Conservation (phyloP, 139 green algal genomes). For the Dunaliella primolecta region DNA sequence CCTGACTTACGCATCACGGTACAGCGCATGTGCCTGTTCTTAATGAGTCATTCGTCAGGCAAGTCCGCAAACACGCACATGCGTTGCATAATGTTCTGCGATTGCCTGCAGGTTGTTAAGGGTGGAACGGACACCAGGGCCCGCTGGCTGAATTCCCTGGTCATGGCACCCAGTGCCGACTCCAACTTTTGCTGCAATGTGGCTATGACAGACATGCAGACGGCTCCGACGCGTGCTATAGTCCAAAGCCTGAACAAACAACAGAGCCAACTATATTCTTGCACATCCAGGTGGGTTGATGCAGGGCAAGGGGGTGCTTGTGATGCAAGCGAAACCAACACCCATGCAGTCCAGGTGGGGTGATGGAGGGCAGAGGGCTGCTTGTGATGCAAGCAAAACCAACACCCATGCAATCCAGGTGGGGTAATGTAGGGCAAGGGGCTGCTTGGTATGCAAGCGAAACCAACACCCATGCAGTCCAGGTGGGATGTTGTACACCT, state of each 20-base stretch:
- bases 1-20: too few species aligned
- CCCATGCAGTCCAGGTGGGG: background rate
- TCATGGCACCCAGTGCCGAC: background rate
- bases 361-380: too few species aligned
- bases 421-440: too few species aligned
- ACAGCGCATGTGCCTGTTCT: too few species aligned
- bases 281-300: background rate
- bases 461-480: too few species aligned
- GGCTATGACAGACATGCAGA: slow-evolving; percentile 7
- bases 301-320: too few species aligned
- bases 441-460: too few species aligned
- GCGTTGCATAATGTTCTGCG: background rate
- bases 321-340: too few species aligned
- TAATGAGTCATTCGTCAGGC: too few species aligned
- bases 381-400: too few species aligned
- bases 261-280: background rate
- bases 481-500: background rate
- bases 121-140: background rate
- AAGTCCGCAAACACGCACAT: too few species aligned
- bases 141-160: background rate
- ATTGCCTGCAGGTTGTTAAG: background rate
- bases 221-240: background rate
- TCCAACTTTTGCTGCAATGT: background rate
- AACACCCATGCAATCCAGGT: background rate
- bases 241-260: background rate